Conservation (phyloP, 2,329 filamentous ascomycete species). For the Aquanectria penicillioides region DNA sequence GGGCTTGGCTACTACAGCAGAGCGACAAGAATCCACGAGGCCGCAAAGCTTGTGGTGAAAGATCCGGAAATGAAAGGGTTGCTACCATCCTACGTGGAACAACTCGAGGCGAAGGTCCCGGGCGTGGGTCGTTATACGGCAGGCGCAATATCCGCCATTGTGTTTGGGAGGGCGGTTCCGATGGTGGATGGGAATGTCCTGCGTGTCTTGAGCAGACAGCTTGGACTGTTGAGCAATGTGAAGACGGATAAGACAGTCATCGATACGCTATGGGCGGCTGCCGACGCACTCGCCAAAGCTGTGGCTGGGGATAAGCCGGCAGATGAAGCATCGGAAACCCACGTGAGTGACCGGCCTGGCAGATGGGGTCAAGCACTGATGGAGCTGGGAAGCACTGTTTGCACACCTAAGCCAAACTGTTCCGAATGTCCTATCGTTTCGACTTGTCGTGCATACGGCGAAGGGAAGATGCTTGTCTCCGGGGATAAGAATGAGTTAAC, state of each 20-base stretch:
- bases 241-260: slow-evolving; percentile 64
- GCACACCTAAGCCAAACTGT: slow-evolving; percentile 68
- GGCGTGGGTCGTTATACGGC: slow-evolving; percentile 72
- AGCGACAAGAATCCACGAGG: slow-evolving; percentile 68
- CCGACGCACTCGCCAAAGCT: slow-evolving; percentile 63
- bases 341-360: slow-evolving; percentile 62
- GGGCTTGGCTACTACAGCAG: slow-evolving; percentile 73
- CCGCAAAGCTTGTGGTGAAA: slow-evolving; percentile 60
- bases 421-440: slow-evolving; percentile 58
- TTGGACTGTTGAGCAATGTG: slow-evolving; percentile 65
- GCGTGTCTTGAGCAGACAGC: slow-evolving; percentile 68
- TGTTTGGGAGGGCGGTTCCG: slow-evolving; percentile 66
- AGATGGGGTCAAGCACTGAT: slow-evolving; percentile 73
- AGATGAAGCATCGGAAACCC: slow-evolving; percentile 27
- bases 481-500: slow-evolving; percentile 29
- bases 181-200: slow-evolving; percentile 74
- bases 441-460: slow-evolving; percentile 62
- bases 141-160: slow-evolving; percentile 70
- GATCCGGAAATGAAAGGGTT: slow-evolving; percentile 56
- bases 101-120: slow-evolving; percentile 62
- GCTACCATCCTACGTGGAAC: slow-evolving; percentile 57
- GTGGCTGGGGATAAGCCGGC: slow-evolving; percentile 53
- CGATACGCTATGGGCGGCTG: slow-evolving; percentile 67
- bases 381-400: slow-evolving; percentile 72
- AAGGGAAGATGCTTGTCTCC: slow-evolving; percentile 51